A percentile compares a stretch with the other conserved stretches of the same genome.
phyloP scores from a whole-genome alignment of 2,329 filamentous ascomycete species.

The Beauveria australis region DNA sequence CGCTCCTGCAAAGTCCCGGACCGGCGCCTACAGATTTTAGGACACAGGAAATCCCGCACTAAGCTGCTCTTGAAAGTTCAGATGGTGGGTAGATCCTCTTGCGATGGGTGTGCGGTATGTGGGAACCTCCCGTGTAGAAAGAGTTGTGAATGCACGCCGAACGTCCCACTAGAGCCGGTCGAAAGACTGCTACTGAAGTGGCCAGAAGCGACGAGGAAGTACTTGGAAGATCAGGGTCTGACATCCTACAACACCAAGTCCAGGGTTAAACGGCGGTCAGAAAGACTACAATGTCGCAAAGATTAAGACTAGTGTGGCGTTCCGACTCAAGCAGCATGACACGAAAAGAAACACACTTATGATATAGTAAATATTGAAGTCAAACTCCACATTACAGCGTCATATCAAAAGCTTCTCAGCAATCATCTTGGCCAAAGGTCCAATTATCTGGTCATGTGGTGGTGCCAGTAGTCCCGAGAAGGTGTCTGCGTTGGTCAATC shows the following conservation, averaged over 20 bases:
- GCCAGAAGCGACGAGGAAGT: neutral
- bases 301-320: neutral
- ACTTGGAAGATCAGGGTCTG: neutral
- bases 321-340: too few species aligned
- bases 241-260: neutral
- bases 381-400: neutral
- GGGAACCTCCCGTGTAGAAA: neutral
- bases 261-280: neutral
- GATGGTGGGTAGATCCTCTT: conserved; percentile 2
- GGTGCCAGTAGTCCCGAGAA: conserved; percentile 5
- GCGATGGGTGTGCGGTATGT: neutral
- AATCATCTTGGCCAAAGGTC: conserved; percentile 4
- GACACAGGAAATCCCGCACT: neutral
- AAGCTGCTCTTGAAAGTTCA: neutral
- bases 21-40: neutral
- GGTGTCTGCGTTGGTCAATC: conserved; percentile 2
- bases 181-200: neutral
- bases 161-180: neutral
- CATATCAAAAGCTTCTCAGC: neutral
- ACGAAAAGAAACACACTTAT: neutral
- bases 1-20: neutral
- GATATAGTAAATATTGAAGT: neutral
- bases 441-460: conserved; percentile 1
- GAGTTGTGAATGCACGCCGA: neutral
- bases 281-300: conserved; percentile 2